phyloP scores from a whole-genome alignment of 1,139 yeast genomes.

The Wickerhamiella infanticola region DNA sequence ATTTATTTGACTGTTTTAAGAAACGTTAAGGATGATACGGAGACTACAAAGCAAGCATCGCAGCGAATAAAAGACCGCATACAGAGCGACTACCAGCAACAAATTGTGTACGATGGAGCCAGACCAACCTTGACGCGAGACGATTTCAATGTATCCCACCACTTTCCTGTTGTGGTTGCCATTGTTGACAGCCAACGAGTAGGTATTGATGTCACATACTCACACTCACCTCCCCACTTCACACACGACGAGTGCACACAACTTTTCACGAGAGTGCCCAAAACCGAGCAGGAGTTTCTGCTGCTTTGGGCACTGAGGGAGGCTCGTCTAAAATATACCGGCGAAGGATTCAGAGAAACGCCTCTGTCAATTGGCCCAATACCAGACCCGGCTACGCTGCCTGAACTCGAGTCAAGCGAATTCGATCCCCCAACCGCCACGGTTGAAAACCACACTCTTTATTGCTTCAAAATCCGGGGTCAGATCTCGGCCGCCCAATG shows the following conservation, averaged over 20 bases:
- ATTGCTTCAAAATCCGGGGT: not conserved
- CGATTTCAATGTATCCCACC: slow-evolving; percentile 13
- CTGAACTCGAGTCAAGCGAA: not conserved
- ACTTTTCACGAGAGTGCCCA: slow-evolving; percentile 6
- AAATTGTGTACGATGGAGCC: not conserved
- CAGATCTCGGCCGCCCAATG: not conserved
- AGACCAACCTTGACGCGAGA: slow-evolving; percentile 9
- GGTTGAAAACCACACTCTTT: not conserved
- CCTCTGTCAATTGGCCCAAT: slow-evolving; percentile 3
- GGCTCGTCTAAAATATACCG: slow-evolving; percentile 12
- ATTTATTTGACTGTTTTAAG: not conserved
- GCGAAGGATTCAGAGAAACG: slow-evolving; percentile 8
- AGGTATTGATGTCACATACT: slow-evolving; percentile 10
- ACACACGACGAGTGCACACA: slow-evolving; percentile 2
- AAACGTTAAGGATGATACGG: not conserved
- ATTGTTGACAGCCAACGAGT: slow-evolving; percentile 4
- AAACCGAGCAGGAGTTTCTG: slow-evolving; percentile 4
- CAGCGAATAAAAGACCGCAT: slow-evolving; percentile 7
- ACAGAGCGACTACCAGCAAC: slow-evolving; percentile 3
- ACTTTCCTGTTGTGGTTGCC: slow-evolving; percentile 9
- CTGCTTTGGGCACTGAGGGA: slow-evolving; percentile 14
- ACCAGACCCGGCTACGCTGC: slow-evolving; percentile 1
- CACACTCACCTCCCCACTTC: slow-evolving; percentile 5
- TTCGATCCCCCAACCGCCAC: not conserved
- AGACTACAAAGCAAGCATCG: slow-evolving; percentile 8